These are phyloP conservation scores for Hortaea sp. DNA, from an alignment of 2,329 filamentous ascomycete species.

Conservation along the genomic window DNA sequence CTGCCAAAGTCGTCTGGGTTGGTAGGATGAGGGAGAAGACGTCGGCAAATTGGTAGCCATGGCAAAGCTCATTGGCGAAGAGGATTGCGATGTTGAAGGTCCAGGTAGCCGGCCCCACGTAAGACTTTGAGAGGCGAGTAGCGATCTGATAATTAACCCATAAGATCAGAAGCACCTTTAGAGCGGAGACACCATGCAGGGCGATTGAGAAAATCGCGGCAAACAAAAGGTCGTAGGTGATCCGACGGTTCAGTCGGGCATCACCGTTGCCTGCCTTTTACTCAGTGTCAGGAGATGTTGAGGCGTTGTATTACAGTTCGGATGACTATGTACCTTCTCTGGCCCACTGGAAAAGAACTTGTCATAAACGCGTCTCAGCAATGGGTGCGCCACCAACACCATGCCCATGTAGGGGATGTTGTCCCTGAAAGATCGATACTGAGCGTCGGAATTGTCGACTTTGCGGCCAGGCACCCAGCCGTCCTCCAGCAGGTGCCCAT, in stretches of 20 bases:
- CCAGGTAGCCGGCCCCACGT: slow-evolving; percentile 73
- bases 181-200: slow-evolving; percentile 73
- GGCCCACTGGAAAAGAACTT: slow-evolving; percentile 17
- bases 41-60: slow-evolving; percentile 63
- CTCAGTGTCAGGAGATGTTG: too few species aligned
- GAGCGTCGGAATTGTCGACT: slow-evolving; percentile 82
- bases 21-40: slow-evolving; percentile 47
- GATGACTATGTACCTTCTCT: not conserved
- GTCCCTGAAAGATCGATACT: slow-evolving; percentile 74
- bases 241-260: slow-evolving; percentile 52
- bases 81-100: slow-evolving; percentile 75
- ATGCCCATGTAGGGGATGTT: slow-evolving; percentile 74
- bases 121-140: slow-evolving; percentile 57
- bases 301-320: not conserved
- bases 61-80: slow-evolving; percentile 78
- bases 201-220: slow-evolving; percentile 66
- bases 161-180: slow-evolving; percentile 75
- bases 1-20: slow-evolving; percentile 28
- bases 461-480: slow-evolving; percentile 91
- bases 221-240: slow-evolving; percentile 75
- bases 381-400: slow-evolving; percentile 67
- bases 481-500: slow-evolving; percentile 56
- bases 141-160: slow-evolving; percentile 73
- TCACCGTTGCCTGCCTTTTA: slow-evolving; percentile 17
- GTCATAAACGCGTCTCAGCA: slow-evolving; percentile 66